Base-by-base conservation (phyloP, 2,329 filamentous ascomycete genomes). In the Gaeumannomyces sp. region DNA sequence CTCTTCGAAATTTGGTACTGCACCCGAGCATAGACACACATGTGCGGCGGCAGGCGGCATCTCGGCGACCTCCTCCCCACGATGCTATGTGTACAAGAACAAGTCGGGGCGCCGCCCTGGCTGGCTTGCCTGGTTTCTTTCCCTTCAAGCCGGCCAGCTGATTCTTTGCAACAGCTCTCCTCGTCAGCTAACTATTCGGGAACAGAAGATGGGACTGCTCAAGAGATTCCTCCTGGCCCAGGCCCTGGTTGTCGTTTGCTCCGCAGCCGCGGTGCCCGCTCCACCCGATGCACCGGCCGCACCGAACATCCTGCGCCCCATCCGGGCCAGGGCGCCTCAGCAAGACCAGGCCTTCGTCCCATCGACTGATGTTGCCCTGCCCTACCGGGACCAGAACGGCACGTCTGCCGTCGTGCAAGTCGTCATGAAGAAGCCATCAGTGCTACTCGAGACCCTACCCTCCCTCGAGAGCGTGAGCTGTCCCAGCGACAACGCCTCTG, bases 401-500 rank as follows among this genome's bases (percentile, higher is more conserved):
- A 25, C 11, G 8, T 56, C 61, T 6, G 61, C 61, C 61, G n/a
- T 56, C 16, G 61, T 62, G 19, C 28, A 22, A 6, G 61, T 29
- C 27, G 27, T 33, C 38, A 62, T 56, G 61, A 56, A 56, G 27
- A 62, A 14, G 28, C 27, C 38, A 2, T 7, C 61, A 2, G 38
- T 57, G 38, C 14, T 62, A 45, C 61, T 57, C 27, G 61, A 62
- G n/a, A 56, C 28, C 3, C 8, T 57, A 3, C 61, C 45, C 28
- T 56, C 38, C 27, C 45, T 57, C 38, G 31, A n/a, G 25, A 27
- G 53, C 61, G 27, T 56, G 38, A 62, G 31, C 27, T 62, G 61
- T 3, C 22, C 27, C 38, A 14, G 53, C 61, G 45, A 16, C 61
- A 33, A 31, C 38, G 35, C 19, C 38, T 45, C 38, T 3, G 45